Percentiles rank a stretch among this genome's conserved stretches.
Conservation (phyloP, 192 early-diverging fungal species). For the Diversispora epigaea region DNA sequence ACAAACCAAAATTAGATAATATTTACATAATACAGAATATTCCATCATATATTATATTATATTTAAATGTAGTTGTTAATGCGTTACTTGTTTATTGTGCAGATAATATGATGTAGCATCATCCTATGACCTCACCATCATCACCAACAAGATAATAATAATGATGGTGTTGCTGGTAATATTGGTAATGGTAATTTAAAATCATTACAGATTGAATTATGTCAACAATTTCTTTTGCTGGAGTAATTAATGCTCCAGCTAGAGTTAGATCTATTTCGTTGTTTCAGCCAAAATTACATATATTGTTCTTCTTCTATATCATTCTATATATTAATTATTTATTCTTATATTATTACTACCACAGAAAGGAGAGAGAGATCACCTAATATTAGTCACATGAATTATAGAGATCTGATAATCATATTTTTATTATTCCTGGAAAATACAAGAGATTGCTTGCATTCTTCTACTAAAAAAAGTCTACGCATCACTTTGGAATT, state of each 20-base stretch:
- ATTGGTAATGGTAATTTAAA: slow-evolving; percentile 19
- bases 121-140: not conserved
- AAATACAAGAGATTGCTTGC: slow-evolving; percentile 31
- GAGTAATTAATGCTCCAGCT: slow-evolving; percentile 48
- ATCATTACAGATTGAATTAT: slow-evolving; percentile 38
- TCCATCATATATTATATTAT: not conserved
- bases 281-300: slow-evolving; percentile 39
- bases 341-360: no score
- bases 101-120: slow-evolving; percentile 42
- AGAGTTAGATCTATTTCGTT: slow-evolving; percentile 53
- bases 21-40: slow-evolving; percentile 39
- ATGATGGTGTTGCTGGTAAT: not conserved
- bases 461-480: slow-evolving; percentile 34
- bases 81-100: slow-evolving; percentile 19
- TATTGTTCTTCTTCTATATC: no score
- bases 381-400: no score
- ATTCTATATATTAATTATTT: no score
- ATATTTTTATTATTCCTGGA: not conserved
- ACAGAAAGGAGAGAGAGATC: no score
- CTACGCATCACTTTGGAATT: slow-evolving; percentile 68
- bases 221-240: slow-evolving; percentile 55
- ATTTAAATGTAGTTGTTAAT: no score
- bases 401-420: slow-evolving; percentile 10
- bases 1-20: slow-evolving; percentile 32
- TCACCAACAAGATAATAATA: not conserved